Percentiles rank a stretch among this genome's conserved stretches.
phyloP scores from a whole-genome alignment of 1,284 basidiomycete genomes.

The Pseudozyma sp. region DNA sequence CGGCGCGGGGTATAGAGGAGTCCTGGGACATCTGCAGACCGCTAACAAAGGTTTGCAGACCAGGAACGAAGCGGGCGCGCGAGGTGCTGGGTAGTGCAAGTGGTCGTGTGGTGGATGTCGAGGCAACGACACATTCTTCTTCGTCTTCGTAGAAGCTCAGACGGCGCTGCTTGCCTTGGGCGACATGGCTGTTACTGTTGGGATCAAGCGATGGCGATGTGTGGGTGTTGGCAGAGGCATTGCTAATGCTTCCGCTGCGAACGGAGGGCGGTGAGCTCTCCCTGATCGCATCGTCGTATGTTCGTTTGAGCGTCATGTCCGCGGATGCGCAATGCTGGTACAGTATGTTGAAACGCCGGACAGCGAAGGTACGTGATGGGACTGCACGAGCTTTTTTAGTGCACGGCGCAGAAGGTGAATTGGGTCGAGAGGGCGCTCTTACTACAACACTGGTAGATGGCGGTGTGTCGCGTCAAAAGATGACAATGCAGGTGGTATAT shows the following conservation, averaged over 20 bases:
- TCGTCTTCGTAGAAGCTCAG: conserved; percentile 37
- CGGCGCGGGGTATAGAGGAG: conserved; percentile 6
- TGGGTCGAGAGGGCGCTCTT: too few relatives aligned
- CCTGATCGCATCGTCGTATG: conserved; percentile 24
- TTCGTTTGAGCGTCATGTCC: conserved; percentile 25
- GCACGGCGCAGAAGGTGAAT: too few relatives aligned
- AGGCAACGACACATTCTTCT: conserved; percentile 23
- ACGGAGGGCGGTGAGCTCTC: conserved; percentile 4
- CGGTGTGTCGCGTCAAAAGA: too few relatives aligned
- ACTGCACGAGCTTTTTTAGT: too few relatives aligned
- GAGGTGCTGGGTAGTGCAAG: conserved; percentile 38
- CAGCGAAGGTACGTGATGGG: too few relatives aligned
- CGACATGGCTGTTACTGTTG: not conserved
- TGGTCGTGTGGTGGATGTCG: conserved; percentile 29
- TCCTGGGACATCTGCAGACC: conserved; percentile 55
- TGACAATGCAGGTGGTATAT: too few relatives aligned
- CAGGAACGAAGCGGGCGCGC: conserved; percentile 49
- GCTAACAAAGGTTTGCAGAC: conserved; percentile 56
- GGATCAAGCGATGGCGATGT: conserved; percentile 1
- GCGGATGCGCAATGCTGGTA: not conserved
- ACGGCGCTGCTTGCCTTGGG: conserved; percentile 38
- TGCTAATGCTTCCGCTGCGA: not conserved
- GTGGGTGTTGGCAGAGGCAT: not conserved
- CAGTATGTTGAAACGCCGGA: not conserved
- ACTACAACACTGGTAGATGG: too few relatives aligned